Percentiles rank a stretch among this genome's conserved stretches.
Evolutionary conservation across 129 eudicot genomes (phyloP).

Genomic region (Scalesia atractyloides): DNA sequence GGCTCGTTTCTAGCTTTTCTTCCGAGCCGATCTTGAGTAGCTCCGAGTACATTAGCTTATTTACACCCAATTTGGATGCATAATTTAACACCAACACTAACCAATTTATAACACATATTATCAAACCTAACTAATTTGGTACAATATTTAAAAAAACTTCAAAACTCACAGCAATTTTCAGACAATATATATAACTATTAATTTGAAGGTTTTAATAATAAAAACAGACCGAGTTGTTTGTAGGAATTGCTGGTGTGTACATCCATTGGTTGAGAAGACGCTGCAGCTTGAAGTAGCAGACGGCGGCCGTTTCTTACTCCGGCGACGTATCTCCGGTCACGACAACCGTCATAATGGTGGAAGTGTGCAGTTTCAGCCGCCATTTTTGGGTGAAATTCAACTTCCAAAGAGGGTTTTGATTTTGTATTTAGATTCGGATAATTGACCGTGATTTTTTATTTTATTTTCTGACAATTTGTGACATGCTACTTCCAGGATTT

Average conservation of each 20-base stretch:
- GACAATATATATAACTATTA: background rate
- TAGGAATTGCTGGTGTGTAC: slow-evolving; percentile 63
- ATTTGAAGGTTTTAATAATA: background rate
- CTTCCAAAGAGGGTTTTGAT: slow-evolving; percentile 6
- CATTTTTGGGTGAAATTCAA: slow-evolving; percentile 37
- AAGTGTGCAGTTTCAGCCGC: slow-evolving; percentile 37
- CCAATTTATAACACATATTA: too few species aligned
- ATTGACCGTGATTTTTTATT: background rate
- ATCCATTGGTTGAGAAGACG: slow-evolving; percentile 62
- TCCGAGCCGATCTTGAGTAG: too few species aligned
- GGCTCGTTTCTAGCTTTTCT: too few species aligned
- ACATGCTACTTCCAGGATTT: too few species aligned
- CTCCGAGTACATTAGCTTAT: too few species aligned
- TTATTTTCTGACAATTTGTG: too few species aligned
- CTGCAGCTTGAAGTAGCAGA: slow-evolving; percentile 12
- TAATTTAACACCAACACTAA: too few species aligned
- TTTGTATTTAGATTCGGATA: slow-evolving; percentile 15
- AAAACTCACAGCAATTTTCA: background rate
- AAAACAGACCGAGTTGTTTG: slow-evolving; percentile 69
- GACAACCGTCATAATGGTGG: slow-evolving; percentile 13
- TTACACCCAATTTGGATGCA: too few species aligned
- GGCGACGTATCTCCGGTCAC: slow-evolving; percentile 18
- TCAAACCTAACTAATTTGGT: too few species aligned
- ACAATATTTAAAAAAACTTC: background rate
- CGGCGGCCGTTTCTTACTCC: slow-evolving; percentile 16